Evolutionary conservation across 257 asterid genomes (phyloP), one percentile per base, ranked within the genome.

Genomic region (Jasminum sambac): DNA sequence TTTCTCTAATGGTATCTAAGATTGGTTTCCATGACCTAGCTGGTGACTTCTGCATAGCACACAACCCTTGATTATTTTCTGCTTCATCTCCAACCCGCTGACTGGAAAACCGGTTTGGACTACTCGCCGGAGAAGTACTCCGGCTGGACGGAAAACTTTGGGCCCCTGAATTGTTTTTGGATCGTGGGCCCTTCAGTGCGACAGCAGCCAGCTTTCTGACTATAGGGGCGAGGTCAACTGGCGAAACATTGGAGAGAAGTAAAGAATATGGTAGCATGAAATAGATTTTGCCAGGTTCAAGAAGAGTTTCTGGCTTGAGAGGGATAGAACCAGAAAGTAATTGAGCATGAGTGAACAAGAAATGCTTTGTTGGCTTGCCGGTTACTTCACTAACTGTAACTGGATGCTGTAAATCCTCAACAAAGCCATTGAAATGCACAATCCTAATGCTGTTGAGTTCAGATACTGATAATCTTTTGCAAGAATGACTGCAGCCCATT

Each of bases 1-100:
- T 74, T 71, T 85, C 95, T 23, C 82, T 69, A 24, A 89, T 87
- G 0, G 90, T 84, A 0, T 82, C 78, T 73, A 89, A 64, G 76
- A 82, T 26, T 11, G 96, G 94, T 80, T 85, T 83, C 96, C 94
- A 87, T 0, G 81, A 59, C 55, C 72, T 52, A 76, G 26, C 77
- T 80, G 6, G 72, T 0, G 76, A 66, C 11, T 39, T 44, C 24
- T 44, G 24, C 44, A 38, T 17, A 10, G 64, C 77, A 61, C 0
- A 30, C 7, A 46, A 23, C 25, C 8, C 3, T 37, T 30, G 36
- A 19, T 6, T 46, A 11, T 41, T 57, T 10, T 67, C 76, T 5
- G 40, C 0, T 23, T 71, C 70, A 42, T 17, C 37, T 17, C 17
- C 36, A 11, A 11, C n/a, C 8, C 40, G 39, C 63, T 34, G 68